phyloP scores from a whole-genome alignment of 352 stramenopile species.

The Phytophthora tubulina region DNA sequence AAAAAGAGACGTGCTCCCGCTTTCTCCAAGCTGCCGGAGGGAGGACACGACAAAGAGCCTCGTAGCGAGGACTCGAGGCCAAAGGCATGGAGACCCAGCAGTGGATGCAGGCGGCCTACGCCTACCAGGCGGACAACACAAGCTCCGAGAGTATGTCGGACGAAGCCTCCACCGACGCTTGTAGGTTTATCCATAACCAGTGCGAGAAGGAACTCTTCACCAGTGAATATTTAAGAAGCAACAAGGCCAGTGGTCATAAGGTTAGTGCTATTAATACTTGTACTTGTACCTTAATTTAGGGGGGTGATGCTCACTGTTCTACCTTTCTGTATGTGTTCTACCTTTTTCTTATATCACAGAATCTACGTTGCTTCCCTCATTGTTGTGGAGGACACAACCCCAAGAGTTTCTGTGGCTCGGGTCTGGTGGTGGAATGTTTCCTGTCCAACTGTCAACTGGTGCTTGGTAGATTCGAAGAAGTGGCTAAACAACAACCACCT shows the following conservation, averaged over 20 bases:
- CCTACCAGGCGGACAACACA: constrained; percentile 12
- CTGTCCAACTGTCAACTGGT: constrained; percentile 67
- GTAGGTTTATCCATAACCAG: constrained; percentile 73
- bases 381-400: constrained; percentile 86
- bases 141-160: constrained; percentile 32
- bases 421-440: constrained; percentile 78
- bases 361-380: constrained; percentile 85
- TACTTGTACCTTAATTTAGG: too few species aligned
- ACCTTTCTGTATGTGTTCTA: constrained; percentile 4
- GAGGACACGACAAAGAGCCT: constrained; percentile 4
- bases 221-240: constrained; percentile 82
- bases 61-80: neutral
- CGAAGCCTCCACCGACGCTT: constrained; percentile 8
- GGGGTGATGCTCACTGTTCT: too few species aligned
- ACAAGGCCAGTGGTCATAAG: constrained; percentile 88
- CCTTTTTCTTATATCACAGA: constrained; percentile 38
- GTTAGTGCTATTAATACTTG: constrained; percentile 23
- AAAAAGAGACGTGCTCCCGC: constrained; percentile 29
- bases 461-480: constrained; percentile 78
- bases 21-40: constrained; percentile 15
- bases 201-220: constrained; percentile 83
- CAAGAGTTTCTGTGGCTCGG: constrained; percentile 88
- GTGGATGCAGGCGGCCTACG: constrained; percentile 32
- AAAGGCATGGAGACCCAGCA: constrained; percentile 28
- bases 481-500: constrained; percentile 50